phyloP scores from a whole-genome alignment of 352 stramenopile species.

The Phytophthora hibernalis region DNA sequence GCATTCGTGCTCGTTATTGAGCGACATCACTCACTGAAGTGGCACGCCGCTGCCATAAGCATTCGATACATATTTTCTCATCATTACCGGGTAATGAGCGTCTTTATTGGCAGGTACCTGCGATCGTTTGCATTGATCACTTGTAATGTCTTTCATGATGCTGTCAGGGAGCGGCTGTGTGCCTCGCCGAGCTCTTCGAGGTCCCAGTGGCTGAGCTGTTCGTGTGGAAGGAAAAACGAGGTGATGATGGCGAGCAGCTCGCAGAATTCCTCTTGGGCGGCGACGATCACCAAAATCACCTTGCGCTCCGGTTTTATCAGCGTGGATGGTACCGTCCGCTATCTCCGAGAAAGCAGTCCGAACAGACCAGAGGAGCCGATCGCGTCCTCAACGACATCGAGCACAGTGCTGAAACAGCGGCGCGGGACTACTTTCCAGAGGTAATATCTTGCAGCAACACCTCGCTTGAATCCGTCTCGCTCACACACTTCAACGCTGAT shows the following conservation, averaged over 20 bases:
- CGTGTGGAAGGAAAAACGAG: conserved; percentile 26
- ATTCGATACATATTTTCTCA: conserved; percentile 57
- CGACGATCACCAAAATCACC: conserved; percentile 39
- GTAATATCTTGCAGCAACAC: conserved; percentile 5
- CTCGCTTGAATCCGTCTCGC: neutral
- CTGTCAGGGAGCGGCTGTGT: conserved; percentile 22
- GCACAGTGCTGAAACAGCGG: conserved; percentile 32
- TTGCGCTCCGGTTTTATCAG: conserved; percentile 58
- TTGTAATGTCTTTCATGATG: neutral
- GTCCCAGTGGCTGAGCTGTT: conserved; percentile 20
- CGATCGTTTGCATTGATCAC: neutral
- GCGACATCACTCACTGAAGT: conserved; percentile 65
- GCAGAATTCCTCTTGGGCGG: conserved; percentile 45
- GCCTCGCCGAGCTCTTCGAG: conserved; percentile 34
- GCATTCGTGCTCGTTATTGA: conserved; percentile 66
- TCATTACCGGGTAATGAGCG: conserved; percentile 27
- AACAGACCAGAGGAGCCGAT: conserved; percentile 21
- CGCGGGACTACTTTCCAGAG: conserved; percentile 55
- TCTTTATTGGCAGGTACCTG: neutral
- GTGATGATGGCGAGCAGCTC: conserved; percentile 35
- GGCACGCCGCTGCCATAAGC: conserved; percentile 58
- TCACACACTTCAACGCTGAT: neutral
- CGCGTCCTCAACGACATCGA: conserved; percentile 37
- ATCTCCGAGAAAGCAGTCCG: conserved; percentile 28
- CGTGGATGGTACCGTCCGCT: conserved; percentile 55